phyloP scores from a whole-genome alignment of 495 filamentous ascomycete genomes.

The Aspergillus sclerotioniger region DNA sequence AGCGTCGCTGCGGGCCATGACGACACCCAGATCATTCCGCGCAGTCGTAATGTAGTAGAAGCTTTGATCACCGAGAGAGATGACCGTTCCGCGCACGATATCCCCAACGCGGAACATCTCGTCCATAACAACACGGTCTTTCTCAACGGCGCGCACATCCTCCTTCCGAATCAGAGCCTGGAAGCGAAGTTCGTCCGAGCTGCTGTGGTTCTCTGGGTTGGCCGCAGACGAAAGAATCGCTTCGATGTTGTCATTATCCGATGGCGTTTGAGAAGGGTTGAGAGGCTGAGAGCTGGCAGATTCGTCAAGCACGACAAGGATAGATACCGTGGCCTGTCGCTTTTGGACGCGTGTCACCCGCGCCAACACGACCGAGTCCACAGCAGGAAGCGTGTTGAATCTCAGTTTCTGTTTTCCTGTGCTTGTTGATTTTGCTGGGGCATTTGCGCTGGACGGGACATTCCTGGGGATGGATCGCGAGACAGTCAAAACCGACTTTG shows the following conservation, averaged over 20 bases:
- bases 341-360: slow-evolving; percentile 80
- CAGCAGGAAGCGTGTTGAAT: slow-evolving; percentile 74
- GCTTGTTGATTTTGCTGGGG: slow-evolving; percentile 13
- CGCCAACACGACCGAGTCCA: slow-evolving; percentile 77
- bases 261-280: slow-evolving; percentile 33
- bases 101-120: slow-evolving; percentile 93
- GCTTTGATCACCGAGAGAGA: slow-evolving; percentile 86
- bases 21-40: slow-evolving; percentile 85
- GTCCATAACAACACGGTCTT: slow-evolving; percentile 85
- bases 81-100: slow-evolving; percentile 85
- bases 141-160: slow-evolving; percentile 92
- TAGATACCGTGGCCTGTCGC: slow-evolving; percentile 76
- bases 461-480: slow-evolving; percentile 38
- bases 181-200: slow-evolving; percentile 49
- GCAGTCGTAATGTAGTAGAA: slow-evolving; percentile 92
- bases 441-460: slow-evolving; percentile 28
- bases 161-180: slow-evolving; percentile 64
- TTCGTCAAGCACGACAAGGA: slow-evolving; percentile 70
- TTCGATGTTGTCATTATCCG: slow-evolving; percentile 51
- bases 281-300: slow-evolving; percentile 33
- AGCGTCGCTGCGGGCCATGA: slow-evolving; percentile 86
- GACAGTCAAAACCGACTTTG: slow-evolving; percentile 54
- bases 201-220: slow-evolving; percentile 47
- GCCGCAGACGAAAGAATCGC: slow-evolving; percentile 43
- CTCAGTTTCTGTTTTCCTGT: slow-evolving; percentile 28